Base-by-base conservation (phyloP, 257 asterid species). In the Salvia hispanica region DNA sequence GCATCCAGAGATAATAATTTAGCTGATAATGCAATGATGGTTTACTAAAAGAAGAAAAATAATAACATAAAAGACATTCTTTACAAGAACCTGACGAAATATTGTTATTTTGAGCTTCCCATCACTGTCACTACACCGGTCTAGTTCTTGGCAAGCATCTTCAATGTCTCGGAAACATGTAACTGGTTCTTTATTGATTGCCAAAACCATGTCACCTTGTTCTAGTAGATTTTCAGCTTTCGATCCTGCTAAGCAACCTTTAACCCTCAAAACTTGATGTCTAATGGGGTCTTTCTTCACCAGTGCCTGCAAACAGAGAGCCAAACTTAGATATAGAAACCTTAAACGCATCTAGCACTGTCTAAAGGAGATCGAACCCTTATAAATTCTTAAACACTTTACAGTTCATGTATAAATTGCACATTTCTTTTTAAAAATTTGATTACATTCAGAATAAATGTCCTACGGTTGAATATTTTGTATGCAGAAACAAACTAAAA, bases 171-270 rank as follows among this genome's bases (percentile, higher is more conserved):
- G 83, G 63, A 86, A 91, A 76, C 96, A 91, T 63, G 99, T 94
- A 28, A 94, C 95, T 55, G 99, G 95, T 74, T 85, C 81, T 84
- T 84, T 85, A 73, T 88, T 88, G 77, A 94, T 88, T 45, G 97
- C 99, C 81, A 94, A 78, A 74, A 94, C 88, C 97, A 91, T 94
- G 81, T 94, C 99, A 43, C 97, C 95, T 65, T 83, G 86, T 69
- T 92, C 96, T 45, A 93, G 79, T 70, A 87, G 66, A 77, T 80
- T 87, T 77, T 85, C 96, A 76, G 99, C 95, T 68, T 74, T 80
- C 43, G 99, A 94, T 56, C 99, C 93, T 34, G 99, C 95, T 72
- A 87, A 84, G 79, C 99, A 91, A 68, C 97, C 96, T 82, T 86
- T 91, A 56, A 91, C 99, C 69, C 93, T 85, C 80, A 94, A 74